Evolutionary conservation across 2,329 filamentous ascomycete genomes (phyloP).

Genomic region (Phialemonium atrogriseum): DNA sequence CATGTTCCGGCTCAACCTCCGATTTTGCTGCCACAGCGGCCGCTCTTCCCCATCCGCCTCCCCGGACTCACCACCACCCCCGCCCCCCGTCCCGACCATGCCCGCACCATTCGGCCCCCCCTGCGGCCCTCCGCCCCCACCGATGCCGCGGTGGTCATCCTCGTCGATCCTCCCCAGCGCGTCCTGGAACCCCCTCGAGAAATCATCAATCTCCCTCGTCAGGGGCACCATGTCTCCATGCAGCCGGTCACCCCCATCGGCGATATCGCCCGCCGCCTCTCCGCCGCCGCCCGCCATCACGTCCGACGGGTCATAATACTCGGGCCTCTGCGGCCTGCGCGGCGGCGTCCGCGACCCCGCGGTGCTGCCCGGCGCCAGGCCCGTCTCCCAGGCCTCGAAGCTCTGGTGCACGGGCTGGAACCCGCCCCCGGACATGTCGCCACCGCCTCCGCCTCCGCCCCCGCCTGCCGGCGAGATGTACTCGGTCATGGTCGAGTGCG

Average conservation of each 20-base stretch:
- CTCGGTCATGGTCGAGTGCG: constrained; percentile 21
- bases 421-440: constrained; percentile 22
- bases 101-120: constrained; percentile 6
- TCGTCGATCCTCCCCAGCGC: constrained; percentile 29
- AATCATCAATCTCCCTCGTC: constrained; percentile 36
- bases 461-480: constrained; percentile 27
- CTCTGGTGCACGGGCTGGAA: constrained; percentile 30
- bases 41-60: constrained; percentile 11
- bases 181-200: constrained; percentile 32
- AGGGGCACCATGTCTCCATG: constrained; percentile 30
- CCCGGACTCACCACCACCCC: constrained; percentile 12
- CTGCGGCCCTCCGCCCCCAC: constrained; percentile 1
- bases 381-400: constrained; percentile 21
- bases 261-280: constrained; percentile 6
- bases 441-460: no score
- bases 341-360: no score
- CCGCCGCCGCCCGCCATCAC: constrained; percentile 2
- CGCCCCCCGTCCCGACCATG: constrained; percentile 16
- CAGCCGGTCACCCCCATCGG: constrained; percentile 9
- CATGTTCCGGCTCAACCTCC: constrained; percentile 36
- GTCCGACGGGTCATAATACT: no score
- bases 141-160: constrained; percentile 24
- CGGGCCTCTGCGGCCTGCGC: no score
- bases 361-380: constrained; percentile 8
- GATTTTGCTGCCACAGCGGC: constrained; percentile 47